Base-by-base conservation (phyloP, 2,329 filamentous ascomycete species). In the Aspergillus fructus region DNA sequence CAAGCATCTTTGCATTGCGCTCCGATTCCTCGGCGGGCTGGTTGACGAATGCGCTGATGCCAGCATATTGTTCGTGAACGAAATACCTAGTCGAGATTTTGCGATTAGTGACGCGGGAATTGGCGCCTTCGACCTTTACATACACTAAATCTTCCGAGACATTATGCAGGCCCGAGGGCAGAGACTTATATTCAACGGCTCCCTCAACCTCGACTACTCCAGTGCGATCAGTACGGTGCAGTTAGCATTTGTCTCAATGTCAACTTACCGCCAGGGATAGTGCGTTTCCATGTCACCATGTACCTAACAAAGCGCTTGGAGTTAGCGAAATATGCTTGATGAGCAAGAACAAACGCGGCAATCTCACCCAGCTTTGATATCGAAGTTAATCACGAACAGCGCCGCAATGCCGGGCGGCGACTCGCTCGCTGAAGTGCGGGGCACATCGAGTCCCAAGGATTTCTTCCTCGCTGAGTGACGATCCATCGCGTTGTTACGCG, bases 151-250 rank as follows among this genome's bases (percentile, higher is more conserved):
- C 94, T 64, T 93, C 86, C 33, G 88, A 81, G 19, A 97, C 91
- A 56, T 91, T 89, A 76, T 99, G 94, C 49, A 97, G 76, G 23
- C 94, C 94, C 0, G 93, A 97, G 2, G 94, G 94, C 47, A 99
- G 83, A 60, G 91, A 96, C 77, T 97, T 97, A 83, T 92, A 99
- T 76, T 99, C 94, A 68, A 97, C 91, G 23, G 89, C 86, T 55
- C 91, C 91, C 65, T 96, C 90, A 49, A 97, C 83, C 47, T 81
- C 74, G 41, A 85, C 81, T 83, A 56, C 58, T 53, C 41, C 37
- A 12, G 11, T 37, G n/a, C 23, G 7, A 33, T 54, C 33, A 58
- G 21, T 23, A 40, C 34, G 17, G 40, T 17, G 40, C 19, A 53
- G 39, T 15, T 19, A 9, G 21, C 17, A 33, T 21, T 47, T 21